Percentiles rank a stretch among this genome's conserved stretches.
Evolutionary conservation across 202 grass and related monocot genomes (phyloP).

Genomic region (Schoenoplectus tabernaemontani): DNA sequence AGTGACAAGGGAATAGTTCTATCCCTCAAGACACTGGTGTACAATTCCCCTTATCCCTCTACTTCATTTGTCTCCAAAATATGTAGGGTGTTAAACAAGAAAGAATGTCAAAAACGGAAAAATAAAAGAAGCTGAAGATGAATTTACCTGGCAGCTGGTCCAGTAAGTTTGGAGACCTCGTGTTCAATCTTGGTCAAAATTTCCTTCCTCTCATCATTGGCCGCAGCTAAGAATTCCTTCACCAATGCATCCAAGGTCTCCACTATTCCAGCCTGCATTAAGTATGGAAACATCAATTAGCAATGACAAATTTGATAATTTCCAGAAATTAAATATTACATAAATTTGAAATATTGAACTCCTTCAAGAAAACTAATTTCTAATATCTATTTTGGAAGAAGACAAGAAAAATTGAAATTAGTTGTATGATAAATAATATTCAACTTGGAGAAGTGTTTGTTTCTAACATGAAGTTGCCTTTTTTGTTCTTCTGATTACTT

Average conservation of each 20-base stretch:
- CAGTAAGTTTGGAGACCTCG: conserved; percentile 72
- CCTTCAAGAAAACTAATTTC: not conserved
- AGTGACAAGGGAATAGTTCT: not conserved
- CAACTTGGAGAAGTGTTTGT: not conserved
- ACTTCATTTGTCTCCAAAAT: not conserved
- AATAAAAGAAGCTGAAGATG: not conserved
- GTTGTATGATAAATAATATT: not conserved
- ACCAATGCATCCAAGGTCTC: conserved; percentile 59
- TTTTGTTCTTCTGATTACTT: not conserved
- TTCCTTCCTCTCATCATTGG: conserved; percentile 52
- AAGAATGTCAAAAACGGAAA: not conserved
- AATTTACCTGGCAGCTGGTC: conserved; percentile 67
- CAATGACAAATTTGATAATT: not conserved
- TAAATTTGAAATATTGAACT: not conserved
- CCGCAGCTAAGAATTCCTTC: conserved; percentile 65
- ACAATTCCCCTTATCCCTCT: not conserved
- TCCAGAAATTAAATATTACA: not conserved
- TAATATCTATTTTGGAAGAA: not conserved
- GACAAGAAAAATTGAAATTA: not conserved
- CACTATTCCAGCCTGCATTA: conserved; percentile 65
- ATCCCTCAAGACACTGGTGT: not conserved
- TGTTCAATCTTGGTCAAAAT: conserved; percentile 69
- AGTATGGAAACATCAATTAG: conserved; percentile 15
- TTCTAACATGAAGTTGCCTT: not conserved
- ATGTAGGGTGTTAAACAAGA: not conserved